phyloP scores from a whole-genome alignment of 768 basidiomycete species.

The Suillus sp. region DNA sequence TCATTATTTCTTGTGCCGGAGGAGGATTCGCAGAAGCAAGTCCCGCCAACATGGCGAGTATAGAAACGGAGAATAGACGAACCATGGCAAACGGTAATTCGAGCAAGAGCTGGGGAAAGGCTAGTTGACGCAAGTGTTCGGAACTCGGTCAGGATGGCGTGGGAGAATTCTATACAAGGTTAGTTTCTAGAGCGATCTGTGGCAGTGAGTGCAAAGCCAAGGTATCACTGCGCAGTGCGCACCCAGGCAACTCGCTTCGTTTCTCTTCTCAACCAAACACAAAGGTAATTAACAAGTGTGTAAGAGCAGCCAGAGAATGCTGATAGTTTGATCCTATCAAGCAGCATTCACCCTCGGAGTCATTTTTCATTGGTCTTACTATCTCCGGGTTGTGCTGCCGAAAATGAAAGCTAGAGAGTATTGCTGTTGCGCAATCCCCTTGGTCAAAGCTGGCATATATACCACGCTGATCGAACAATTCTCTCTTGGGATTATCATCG shows the following conservation, averaged over 20 bases:
- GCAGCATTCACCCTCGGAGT: background rate
- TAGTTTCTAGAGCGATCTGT: slow-evolving; percentile 7
- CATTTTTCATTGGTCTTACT: background rate
- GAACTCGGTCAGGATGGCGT: slow-evolving; percentile 23
- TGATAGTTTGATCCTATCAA: background rate
- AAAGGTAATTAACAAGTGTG: background rate
- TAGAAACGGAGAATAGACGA: slow-evolving; percentile 26
- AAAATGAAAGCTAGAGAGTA: slow-evolving; percentile 80
- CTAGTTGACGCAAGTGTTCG: slow-evolving; percentile 18
- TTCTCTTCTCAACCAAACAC: background rate
- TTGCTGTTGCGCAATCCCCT: slow-evolving; percentile 91
- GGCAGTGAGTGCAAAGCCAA: background rate
- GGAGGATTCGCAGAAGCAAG: slow-evolving; percentile 26
- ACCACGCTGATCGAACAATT: slow-evolving; percentile 77
- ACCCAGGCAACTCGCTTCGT: background rate
- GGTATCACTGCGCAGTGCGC: background rate
- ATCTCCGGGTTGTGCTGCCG: slow-evolving; percentile 1
- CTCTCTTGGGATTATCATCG: slow-evolving; percentile 62
- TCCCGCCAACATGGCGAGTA: slow-evolving; percentile 31
- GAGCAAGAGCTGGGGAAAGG: slow-evolving; percentile 11
- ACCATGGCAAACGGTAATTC: slow-evolving; percentile 29
- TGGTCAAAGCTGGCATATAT: slow-evolving; percentile 91
- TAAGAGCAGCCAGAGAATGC: background rate
- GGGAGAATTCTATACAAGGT: slow-evolving; percentile 15
- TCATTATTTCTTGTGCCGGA: slow-evolving; percentile 34